Evolutionary conservation across 2,329 filamentous ascomycete genomes (phyloP), one percentile per base, ranked within the genome.

Genomic region (Calycina marina): DNA sequence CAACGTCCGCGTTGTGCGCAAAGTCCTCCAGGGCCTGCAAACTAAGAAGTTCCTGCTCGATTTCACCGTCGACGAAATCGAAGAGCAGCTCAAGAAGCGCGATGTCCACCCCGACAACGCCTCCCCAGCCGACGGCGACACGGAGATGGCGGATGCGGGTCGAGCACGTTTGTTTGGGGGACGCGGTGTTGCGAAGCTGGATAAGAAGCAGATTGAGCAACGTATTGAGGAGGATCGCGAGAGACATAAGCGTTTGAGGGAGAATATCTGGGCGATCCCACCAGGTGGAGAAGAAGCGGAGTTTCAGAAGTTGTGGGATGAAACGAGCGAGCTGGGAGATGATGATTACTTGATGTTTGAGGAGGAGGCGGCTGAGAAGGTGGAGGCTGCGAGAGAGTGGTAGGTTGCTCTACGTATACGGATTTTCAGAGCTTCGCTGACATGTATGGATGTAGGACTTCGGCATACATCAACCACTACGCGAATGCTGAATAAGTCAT

Each of bases 181-280:
- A 13, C 20, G 27, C 6, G 18, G 11, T 16, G 25, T 25, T n/a
- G 26, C 5, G 6, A 61, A 65, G 31, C 54, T 90, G 31, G 83
- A 94, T 49, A 90, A 88, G 57, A 70, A 79, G 35, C 82, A 93
- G 58, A 81, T 94, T 32, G 86, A 96, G 58, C 86, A 96, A 60
- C 68, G 90, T 25, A 93, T 98, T 41, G 92, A 98, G 47, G 92
- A 98, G 57, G 90, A 98, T 56, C 67, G 90, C 3, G 90, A 98
- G 56, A 65, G 90, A 26, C 92, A 98, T 56, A 98, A 98, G 63
- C 65, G 88, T 26, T 62, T 88, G 48, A 64, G 90, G 14, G 90
- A 98, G 59, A 85, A 77, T 47, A 92, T 93, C 40, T 98, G 92
- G 90, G 83, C 85, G 1, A 75, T 93, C 2, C 72, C 72, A 17